A percentile compares a stretch with the other conserved stretches of the same genome.
Evolutionary conservation across 495 filamentous ascomycete species (phyloP).

Genomic region (Penicillium fimorum): DNA sequence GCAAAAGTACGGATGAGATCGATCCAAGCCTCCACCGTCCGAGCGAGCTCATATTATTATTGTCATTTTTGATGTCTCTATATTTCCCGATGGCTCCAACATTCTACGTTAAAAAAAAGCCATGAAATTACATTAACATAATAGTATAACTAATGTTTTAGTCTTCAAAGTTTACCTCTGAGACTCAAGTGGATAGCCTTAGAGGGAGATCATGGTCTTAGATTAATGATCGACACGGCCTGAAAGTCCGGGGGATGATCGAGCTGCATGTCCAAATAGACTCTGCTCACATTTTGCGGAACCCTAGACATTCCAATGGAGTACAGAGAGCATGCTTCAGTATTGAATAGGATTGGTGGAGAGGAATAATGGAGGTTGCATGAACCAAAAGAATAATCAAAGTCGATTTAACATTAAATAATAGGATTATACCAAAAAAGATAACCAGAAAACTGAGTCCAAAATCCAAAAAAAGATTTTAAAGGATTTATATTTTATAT

Average conservation of each 20-base stretch:
- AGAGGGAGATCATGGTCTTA: conserved; percentile 11
- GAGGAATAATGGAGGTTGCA: conserved; percentile 5
- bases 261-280: conserved; percentile 18
- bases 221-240: conserved; percentile 8
- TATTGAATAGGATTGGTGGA: conserved; percentile 7
- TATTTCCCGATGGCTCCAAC: too few relatives aligned
- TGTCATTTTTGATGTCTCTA: not conserved
- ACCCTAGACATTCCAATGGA: conserved; percentile 12
- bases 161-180: not conserved
- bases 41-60: conserved; percentile 14
- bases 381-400: conserved; percentile 5
- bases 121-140: not conserved
- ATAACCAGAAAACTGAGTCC: not conserved
- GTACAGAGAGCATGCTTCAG: conserved; percentile 5
- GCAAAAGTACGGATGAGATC: conserved; percentile 16
- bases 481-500: not conserved
- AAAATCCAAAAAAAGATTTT: not conserved
- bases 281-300: conserved; percentile 18
- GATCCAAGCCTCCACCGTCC: conserved; percentile 15
- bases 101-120: not conserved
- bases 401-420: not conserved
- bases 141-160: not conserved
- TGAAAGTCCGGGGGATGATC: conserved; percentile 15
- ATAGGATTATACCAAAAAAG: not conserved
- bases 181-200: conserved; percentile 1